Percentiles rank a stretch among this genome's conserved stretches.
phyloP scores from a whole-genome alignment of 2,329 filamentous ascomycete species.

The Aureobasidium sp. region DNA sequence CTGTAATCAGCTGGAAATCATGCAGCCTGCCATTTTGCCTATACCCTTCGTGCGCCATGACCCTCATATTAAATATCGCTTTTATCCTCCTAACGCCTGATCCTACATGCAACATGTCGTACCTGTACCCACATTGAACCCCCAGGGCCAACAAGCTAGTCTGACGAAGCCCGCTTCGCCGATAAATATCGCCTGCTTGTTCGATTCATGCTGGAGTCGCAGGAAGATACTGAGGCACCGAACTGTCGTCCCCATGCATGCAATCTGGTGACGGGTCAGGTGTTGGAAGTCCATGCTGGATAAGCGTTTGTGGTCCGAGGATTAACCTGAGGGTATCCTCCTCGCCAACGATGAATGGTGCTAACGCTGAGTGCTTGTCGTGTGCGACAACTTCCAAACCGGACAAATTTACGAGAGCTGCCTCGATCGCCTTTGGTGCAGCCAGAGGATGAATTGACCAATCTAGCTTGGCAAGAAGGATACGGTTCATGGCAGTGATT shows the following conservation, averaged over 20 bases:
- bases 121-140: neutral
- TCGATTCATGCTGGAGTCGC: neutral
- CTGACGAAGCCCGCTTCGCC: conserved; percentile 5
- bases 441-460: conserved; percentile 23
- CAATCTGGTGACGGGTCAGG: conserved; percentile 7
- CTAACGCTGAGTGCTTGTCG: neutral
- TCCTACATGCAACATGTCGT: conserved; percentile 3
- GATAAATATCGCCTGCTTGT: neutral
- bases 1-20: neutral
- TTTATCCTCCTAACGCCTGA: neutral
- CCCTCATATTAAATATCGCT: neutral
- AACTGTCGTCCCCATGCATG: neutral
- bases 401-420: conserved; percentile 6
- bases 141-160: neutral
- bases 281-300: conserved; percentile 12
- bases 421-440: conserved; percentile 15
- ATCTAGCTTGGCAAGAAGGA: conserved; percentile 22
- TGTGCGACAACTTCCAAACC: neutral
- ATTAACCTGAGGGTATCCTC: conserved; percentile 11
- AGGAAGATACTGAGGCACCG: neutral
- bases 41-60: neutral
- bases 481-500: conserved; percentile 19
- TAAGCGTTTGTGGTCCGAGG: neutral
- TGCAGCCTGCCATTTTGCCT: neutral
- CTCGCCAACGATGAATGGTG: neutral